Conservation (phyloP, 768 basidiomycete species). For the Heimioporus sp. region DNA sequence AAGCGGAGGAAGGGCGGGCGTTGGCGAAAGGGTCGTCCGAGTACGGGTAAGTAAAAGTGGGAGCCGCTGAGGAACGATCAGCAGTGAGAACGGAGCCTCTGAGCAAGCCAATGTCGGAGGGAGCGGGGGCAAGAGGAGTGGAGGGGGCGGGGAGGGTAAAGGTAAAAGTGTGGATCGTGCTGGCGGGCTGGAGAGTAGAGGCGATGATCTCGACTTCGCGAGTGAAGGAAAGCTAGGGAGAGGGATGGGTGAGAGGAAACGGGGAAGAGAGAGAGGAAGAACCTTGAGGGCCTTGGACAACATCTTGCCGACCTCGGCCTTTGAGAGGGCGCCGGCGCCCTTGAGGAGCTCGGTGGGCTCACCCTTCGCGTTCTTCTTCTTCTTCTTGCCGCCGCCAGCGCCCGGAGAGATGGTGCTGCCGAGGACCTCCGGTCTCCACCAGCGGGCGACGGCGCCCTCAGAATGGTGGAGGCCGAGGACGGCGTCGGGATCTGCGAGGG, state of each 20-base stretch:
- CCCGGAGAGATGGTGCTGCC: constrained; percentile 86
- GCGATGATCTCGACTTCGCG: constrained; percentile 94
- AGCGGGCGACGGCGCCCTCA: constrained; percentile 82
- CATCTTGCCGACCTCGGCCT: constrained; percentile 88
- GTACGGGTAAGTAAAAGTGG: constrained; percentile 72
- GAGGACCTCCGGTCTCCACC: constrained; percentile 91
- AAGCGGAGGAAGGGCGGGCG: constrained; percentile 74
- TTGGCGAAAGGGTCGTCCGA: constrained; percentile 66
- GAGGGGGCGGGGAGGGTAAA: constrained; percentile 79
- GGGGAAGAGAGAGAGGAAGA: constrained; percentile 1
- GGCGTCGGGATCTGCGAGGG: constrained; percentile 80
- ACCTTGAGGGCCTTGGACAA: constrained; percentile 90
- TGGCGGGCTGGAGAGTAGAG: constrained; percentile 90
- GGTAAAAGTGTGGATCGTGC: constrained; percentile 89
- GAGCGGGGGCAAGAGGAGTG: constrained; percentile 73
- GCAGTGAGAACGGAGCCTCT: constrained; percentile 73
- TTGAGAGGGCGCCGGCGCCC: constrained; percentile 77
- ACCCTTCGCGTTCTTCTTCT: constrained; percentile 57
- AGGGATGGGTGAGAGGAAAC: neutral
- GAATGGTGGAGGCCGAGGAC: constrained; percentile 79
- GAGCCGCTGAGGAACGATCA: constrained; percentile 61
- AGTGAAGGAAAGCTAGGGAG: constrained; percentile 75
- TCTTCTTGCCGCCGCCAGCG: constrained; percentile 76
- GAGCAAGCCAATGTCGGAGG: constrained; percentile 56
- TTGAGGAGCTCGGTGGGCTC: constrained; percentile 58